Evolutionary conservation across 768 basidiomycete genomes (phyloP), one percentile per base, ranked within the genome.

Genomic region (Rossbeevera mucosa): DNA sequence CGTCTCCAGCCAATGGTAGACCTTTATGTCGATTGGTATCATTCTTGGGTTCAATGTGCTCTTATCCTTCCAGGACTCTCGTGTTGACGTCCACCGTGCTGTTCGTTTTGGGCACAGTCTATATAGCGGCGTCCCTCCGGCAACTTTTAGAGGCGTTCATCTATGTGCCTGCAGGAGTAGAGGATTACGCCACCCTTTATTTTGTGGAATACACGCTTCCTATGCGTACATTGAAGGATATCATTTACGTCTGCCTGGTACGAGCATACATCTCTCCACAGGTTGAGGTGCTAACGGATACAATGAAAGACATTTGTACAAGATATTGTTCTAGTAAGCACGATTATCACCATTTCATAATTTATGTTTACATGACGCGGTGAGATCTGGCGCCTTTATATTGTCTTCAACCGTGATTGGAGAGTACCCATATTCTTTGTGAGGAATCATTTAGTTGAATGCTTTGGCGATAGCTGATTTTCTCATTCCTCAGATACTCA

Each of bases 361-460:
- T 11, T 20, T 12, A 6, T 7, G 5, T 44, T 51, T 5, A 51
- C 25, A 2, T 21, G 20, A 14, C 8, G 8, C 11, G 25, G 16
- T 52, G 8, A 64, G 55, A 47, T 63, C 20, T 64, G 63, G 63
- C 52, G 63, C 5, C 53, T 64, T 21, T 62, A 64, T 38, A 20
- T 62, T 26, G 64, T 64, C 29, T 64, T 54, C 21, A 47, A 48
- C 30, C 54, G 50, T 21, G 54, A 59, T 44, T 64, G 63, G 63
- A 62, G 47, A 22, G 29, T 64, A 3, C 31, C 52, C 12, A 11
- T 63, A 18, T 11, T 56, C 29, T 59, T 62, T 14, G 63, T 64
- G 49, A 44, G 63, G 13, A 51, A 38, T 5, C 4, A 2, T 21
- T 4, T 5, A 14, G 5, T 9, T 38, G 14, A 5, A 8, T 38